phyloP scores from a whole-genome alignment of 352 stramenopile species.

The Pythium myriotylum region DNA sequence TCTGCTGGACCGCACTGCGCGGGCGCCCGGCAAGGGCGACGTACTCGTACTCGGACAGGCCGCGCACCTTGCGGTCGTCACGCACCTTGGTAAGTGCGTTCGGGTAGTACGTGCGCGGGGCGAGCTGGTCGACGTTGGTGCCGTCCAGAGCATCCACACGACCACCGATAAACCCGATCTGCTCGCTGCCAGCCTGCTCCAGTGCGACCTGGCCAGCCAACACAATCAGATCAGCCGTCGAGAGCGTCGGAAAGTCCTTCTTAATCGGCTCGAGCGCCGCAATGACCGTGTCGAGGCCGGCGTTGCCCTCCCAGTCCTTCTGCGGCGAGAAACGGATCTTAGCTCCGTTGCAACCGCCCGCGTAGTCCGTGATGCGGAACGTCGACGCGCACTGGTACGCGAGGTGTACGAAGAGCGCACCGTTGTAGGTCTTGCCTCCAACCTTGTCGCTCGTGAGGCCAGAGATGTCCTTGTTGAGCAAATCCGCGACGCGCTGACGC shows the following conservation, averaged over 20 bases:
- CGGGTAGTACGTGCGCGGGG: conserved; percentile 84
- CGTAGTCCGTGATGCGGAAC: conserved; percentile 62
- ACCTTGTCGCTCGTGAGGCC: conserved; percentile 9
- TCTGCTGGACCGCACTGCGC: conserved; percentile 90
- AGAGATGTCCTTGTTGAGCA: neutral
- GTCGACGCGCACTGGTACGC: conserved; percentile 86
- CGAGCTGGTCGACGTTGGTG: conserved; percentile 79
- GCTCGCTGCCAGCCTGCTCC: conserved; percentile 85
- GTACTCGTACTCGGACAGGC: conserved; percentile 90
- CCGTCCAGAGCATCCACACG: conserved; percentile 76
- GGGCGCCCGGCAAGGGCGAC: conserved; percentile 90
- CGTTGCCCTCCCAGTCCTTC: conserved; percentile 82
- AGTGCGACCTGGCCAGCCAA: conserved; percentile 87
- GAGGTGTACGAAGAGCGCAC: conserved; percentile 68
- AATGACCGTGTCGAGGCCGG: conserved; percentile 61
- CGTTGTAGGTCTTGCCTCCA: conserved; percentile 21
- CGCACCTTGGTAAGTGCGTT: conserved; percentile 80
- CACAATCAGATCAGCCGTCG: conserved; percentile 91
- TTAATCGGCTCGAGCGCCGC: conserved; percentile 78
- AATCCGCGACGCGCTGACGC: neutral
- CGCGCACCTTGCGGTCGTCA: conserved; percentile 93
- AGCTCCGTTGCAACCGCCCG: conserved; percentile 75
- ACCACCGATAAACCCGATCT: conserved; percentile 83
- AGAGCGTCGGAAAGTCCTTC: conserved; percentile 79
- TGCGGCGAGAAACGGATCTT: conserved; percentile 83